Conservation (phyloP, 1,284 basidiomycete genomes). For the Cyathus pygmaeus region DNA sequence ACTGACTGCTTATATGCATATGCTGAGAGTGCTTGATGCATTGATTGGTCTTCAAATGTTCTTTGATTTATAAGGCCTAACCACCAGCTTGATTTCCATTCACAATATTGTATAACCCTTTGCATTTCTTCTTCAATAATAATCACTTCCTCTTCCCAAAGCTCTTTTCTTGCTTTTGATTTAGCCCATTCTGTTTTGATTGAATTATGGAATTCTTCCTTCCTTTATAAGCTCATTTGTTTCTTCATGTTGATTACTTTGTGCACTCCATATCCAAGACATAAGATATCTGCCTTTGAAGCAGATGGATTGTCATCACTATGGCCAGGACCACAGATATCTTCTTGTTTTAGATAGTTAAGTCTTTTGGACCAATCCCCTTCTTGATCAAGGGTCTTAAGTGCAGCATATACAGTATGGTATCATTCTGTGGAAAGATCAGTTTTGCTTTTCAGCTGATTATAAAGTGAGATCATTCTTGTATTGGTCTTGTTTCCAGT, state of each 20-base stretch:
- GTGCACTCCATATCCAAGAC: no score
- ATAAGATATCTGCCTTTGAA: no score
- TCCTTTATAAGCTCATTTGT: constrained; percentile 1
- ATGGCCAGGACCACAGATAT: no score
- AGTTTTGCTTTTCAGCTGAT: not conserved
- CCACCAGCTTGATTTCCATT: constrained; percentile 17
- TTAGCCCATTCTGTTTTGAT: constrained; percentile 20
- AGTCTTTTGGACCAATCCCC: no score
- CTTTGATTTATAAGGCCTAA: not conserved
- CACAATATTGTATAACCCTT: constrained; percentile 6
- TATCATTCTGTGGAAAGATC: no score
- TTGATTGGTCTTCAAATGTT: not conserved
- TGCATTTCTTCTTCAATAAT: constrained; percentile 17
- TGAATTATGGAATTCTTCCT: no score
- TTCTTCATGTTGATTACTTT: no score
- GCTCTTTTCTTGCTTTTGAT: constrained; percentile 4
- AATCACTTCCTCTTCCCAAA: constrained; percentile 12
- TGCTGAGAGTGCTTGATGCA: constrained; percentile 8
- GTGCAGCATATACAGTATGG: no score
- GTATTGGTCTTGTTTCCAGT: constrained; percentile 18
- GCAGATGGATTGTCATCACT: no score
- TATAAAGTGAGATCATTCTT: constrained; percentile 10
- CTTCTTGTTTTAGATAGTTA: no score
- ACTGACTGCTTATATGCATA: constrained; percentile 16
- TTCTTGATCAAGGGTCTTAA: no score